Percentiles rank a stretch among this genome's conserved stretches.
Conservation (phyloP, 2,329 filamentous ascomycete species). For the Waltergamsia citrina region DNA sequence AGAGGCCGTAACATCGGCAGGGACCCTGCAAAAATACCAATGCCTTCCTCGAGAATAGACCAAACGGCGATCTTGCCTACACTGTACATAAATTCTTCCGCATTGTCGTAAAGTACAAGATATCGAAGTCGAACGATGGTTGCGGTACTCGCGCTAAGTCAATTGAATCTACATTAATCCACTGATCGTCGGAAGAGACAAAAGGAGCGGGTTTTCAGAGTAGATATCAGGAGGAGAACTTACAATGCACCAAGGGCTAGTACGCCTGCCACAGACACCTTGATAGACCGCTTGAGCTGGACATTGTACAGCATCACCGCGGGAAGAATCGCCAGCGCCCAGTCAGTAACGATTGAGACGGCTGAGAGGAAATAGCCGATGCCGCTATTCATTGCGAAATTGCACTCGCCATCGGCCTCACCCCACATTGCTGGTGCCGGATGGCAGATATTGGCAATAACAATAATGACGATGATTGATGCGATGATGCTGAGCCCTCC, state of each 20-base stretch:
- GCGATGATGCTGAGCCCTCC: constrained; percentile 6
- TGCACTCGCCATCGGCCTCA: constrained; percentile 9
- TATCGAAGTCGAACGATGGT: constrained; percentile 12
- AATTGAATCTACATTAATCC: background rate
- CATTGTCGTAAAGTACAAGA: constrained; percentile 11
- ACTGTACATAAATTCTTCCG: constrained; percentile 12
- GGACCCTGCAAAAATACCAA: constrained; percentile 13
- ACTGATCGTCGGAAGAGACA: constrained; percentile 4
- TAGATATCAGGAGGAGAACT: no score
- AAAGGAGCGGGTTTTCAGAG: no score
- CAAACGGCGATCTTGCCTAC: constrained; percentile 12
- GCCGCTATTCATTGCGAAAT: constrained; percentile 8
- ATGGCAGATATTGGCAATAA: constrained; percentile 12
- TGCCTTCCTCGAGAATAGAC: constrained; percentile 12
- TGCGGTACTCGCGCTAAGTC: constrained; percentile 11
- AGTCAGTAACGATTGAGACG: no score
- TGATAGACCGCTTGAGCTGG: no score
- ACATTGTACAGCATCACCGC: no score
- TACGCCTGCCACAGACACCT: no score
- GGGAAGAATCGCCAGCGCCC: no score
- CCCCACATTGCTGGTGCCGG: constrained; percentile 15
- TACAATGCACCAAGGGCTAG: no score
- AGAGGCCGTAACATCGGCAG: constrained; percentile 12
- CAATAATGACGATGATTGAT: constrained; percentile 11
- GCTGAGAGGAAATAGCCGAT: no score